Evolutionary conservation across 2,329 filamentous ascomycete species (phyloP), one percentile per base, ranked within the genome.

Genomic region (Ophiostoma australiae): DNA sequence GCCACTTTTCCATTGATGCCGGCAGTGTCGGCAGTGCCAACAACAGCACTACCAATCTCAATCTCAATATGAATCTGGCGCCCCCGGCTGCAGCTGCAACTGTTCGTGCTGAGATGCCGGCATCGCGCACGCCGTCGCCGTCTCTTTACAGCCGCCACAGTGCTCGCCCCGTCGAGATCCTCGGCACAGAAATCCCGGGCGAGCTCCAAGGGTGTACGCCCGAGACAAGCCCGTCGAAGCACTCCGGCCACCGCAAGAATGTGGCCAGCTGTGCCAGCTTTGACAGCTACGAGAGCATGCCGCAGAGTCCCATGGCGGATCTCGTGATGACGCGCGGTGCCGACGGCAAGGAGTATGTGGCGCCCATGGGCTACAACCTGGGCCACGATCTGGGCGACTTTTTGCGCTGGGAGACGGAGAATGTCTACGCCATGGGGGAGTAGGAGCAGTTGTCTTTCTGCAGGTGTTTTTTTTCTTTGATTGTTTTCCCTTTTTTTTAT

Each of bases 361-460:
- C 66, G 70, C 84, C 86, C 0, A 88, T 89, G 86, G 86, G 86
- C 0, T 88, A 84, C 75, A 89, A 89, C 73, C 79, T 89, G 2
- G 82, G 83, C 13, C 84, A 87, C 73, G 87, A 89, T 75, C 76
- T 89, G 55, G 84, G 84, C 1, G 86, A 88, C 72, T 89, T 87
- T 74, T 75, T 89, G 67, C 81, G 79, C 70, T 89, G 86, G 86
- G 86, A 87, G 76, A 79, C 83, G 4, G 82, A 86, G 74, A 80
- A 86, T 70, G 82, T 83, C 1, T 83, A 80, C 71, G 78, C 78
- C 23, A 37, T 71, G 63, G 27, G 37, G 5, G 67, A 35, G 7
- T 33, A 23, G 65, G 41, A 0, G 2, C 33, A 35, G 37, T 4
- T 8, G 37, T 67, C 39, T 67, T 58, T 69, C 17, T 13, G 27